Conservation (phyloP, 345 rosid genomes). For the Abelmoschus esculentus region DNA sequence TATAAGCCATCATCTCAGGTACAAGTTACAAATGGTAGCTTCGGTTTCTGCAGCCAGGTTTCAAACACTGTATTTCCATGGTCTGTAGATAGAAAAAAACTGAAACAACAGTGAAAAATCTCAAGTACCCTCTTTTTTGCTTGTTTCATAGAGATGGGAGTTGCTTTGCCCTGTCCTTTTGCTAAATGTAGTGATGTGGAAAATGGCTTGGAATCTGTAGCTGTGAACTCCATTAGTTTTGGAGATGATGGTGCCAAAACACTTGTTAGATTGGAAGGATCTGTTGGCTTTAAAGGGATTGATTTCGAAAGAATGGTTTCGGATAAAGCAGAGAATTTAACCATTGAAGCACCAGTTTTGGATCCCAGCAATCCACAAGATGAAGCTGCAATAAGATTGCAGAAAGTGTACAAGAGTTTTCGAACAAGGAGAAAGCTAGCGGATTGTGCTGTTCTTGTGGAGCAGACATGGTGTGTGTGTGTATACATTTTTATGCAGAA, state of each 20-base stretch:
- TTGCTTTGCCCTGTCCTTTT: slow-evolving; percentile 50
- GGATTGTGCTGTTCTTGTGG: slow-evolving; percentile 82
- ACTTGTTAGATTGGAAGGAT: slow-evolving; percentile 51
- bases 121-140: slow-evolving; percentile 10
- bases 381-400: slow-evolving; percentile 74
- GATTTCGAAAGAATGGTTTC: too few species aligned
- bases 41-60: not conserved
- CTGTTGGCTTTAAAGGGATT: slow-evolving; percentile 33
- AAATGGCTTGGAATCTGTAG: slow-evolving; percentile 50
- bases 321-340: not conserved
- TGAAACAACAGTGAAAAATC: slow-evolving; percentile 18
- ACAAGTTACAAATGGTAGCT: too few species aligned
- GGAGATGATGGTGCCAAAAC: slow-evolving; percentile 61
- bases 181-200: slow-evolving; percentile 50
- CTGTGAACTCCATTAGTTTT: slow-evolving; percentile 65
- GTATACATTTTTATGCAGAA: slow-evolving; percentile 21
- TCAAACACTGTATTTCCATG: not conserved
- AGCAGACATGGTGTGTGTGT: slow-evolving; percentile 65
- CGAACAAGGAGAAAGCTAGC: slow-evolving; percentile 91
- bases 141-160: slow-evolving; percentile 44
- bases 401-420: slow-evolving; percentile 90
- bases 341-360: slow-evolving; percentile 18
- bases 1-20: not conserved
- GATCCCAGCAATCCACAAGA: slow-evolving; percentile 61
- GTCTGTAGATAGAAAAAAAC: too few species aligned